Base-by-base conservation (phyloP, 345 rosid species). In the Murraya paniculata region DNA sequence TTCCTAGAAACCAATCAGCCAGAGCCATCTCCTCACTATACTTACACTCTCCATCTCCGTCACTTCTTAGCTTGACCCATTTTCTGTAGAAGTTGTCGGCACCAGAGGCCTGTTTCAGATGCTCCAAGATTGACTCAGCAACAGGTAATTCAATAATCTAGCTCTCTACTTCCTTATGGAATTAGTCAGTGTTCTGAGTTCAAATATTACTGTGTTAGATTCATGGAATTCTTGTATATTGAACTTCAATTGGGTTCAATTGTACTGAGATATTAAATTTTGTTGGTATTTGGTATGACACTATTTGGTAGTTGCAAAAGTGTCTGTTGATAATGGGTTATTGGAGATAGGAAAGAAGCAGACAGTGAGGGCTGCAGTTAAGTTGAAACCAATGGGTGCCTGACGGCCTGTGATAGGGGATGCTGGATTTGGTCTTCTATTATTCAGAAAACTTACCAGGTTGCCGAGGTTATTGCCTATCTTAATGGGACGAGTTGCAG, bases 401-500 rank as follows among this genome's bases (percentile, higher is more conserved):
- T 93, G 98, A 77, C 93, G 64, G 98, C 95, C 22, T 93, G 98
- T 77, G 94, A 90, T 21, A 79, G 69, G 14, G 89, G 84, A 74
- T 95, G 98, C 79, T 95, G 98, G 97, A 91, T 95, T 72, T 95
- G 98, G 98, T 95, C 98, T 86, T 93, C 98, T 50, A 93, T 95
- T 27, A 93, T 98, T 30, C 98, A 95, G 80, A 89, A 95, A 85
- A 93, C 98, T 82, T 95, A 95, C 79, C 97, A 95, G 71, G 94
- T 98, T 69, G 98, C 95, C 28, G 98, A 95, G 83, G 88, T 93
- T 75, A 89, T 95, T 45, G 97, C 95, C 53, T 78, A 95, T 1
- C 86, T 93, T 62, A 95, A 90, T 59, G 92, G 89, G 16, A 83
- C 93, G 71, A 89, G 84, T 68, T 86, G 97, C 72, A 94, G 97